Evolutionary conservation across 805 yeast genomes (phyloP).

Genomic region (Cyberlindnera mrakii): DNA sequence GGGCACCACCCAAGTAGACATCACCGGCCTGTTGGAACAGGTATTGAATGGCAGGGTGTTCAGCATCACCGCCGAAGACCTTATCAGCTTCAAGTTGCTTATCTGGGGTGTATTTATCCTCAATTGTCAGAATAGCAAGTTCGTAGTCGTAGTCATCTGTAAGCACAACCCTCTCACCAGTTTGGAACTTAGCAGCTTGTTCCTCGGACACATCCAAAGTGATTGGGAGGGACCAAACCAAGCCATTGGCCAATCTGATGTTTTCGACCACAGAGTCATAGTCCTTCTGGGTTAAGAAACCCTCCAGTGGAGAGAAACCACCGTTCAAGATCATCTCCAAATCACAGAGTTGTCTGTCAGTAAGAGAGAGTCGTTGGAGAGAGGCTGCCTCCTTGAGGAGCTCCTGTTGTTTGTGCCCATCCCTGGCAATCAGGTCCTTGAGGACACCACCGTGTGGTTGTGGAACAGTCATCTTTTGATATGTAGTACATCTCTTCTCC

Average conservation of each 20-base stretch:
- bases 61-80: conserved; percentile 95
- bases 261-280: conserved; percentile 59
- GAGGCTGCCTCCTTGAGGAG: conserved; percentile 54
- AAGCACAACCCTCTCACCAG: conserved; percentile 63
- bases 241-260: conserved; percentile 68
- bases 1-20: conserved; percentile 78
- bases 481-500: too few species aligned
- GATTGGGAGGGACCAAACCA: conserved; percentile 90
- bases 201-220: conserved; percentile 66
- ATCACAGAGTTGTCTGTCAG: conserved; percentile 90
- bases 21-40: conserved; percentile 72
- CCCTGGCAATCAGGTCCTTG: conserved; percentile 82
- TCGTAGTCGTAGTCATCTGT: conserved; percentile 76
- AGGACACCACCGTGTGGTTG: conserved; percentile 87
- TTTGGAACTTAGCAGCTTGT: conserved; percentile 36
- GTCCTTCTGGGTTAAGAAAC: conserved; percentile 58
- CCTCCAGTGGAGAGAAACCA: conserved; percentile 82
- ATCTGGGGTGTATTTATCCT: conserved; percentile 76
- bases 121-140: conserved; percentile 75
- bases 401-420: conserved; percentile 49
- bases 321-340: conserved; percentile 87
- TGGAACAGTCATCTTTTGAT: neutral
- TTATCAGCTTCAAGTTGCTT: conserved; percentile 73
- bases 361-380: conserved; percentile 43
- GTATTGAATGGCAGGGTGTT: conserved; percentile 87